Base-by-base conservation (phyloP, 1,139 yeast species). In the Petasospora fabianii region DNA sequence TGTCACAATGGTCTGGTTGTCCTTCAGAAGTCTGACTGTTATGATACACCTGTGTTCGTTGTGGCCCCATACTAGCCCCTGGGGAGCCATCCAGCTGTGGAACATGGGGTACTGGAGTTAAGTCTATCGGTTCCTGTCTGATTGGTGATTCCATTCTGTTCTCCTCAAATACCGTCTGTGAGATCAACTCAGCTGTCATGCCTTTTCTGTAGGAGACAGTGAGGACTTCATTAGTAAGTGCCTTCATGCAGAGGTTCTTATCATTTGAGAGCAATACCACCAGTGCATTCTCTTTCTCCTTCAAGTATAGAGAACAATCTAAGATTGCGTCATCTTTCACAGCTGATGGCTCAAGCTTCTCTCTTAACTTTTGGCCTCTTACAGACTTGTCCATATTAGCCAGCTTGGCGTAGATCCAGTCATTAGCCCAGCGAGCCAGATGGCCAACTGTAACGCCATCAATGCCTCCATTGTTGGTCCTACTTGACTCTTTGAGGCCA, bases 281-380 rank as follows among this genome's bases (percentile, higher is more conserved):
- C 36, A 86, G 64, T 31, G 70, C 45, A 12, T 69, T 57, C 17
- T 54, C 49, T 19, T 58, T 56, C 17, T 68, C 60, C 46, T 73
- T 69, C 44, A 80, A 79, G 55, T 72, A 88, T 21, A 83, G 54
- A 52, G 95, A 84, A 56, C 96, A 87, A 60, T 90, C 97, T 27
- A 88, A 61, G 45, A 90, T 88, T 0, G 95, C 73, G 53, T 88
- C 95, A 58, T 90, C 97, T 41, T 84, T 82, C 0, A 45, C 46
- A 1, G 78, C 58, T 6, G 56, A 37, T 36, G 53, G 48, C 44
- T 64, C 77, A 51, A 80, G 42, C 28, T 66, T 62, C 54, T 88
- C 86, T 20, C 66, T 62, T 27, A 73, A 41, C 48, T 71, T 75
- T 56, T 90, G 97, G 0, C 88, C 95, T 33, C 71, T 61, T 0